Conservation (phyloP, 495 filamentous ascomycete genomes). For the Talaromyces wortmannii region DNA sequence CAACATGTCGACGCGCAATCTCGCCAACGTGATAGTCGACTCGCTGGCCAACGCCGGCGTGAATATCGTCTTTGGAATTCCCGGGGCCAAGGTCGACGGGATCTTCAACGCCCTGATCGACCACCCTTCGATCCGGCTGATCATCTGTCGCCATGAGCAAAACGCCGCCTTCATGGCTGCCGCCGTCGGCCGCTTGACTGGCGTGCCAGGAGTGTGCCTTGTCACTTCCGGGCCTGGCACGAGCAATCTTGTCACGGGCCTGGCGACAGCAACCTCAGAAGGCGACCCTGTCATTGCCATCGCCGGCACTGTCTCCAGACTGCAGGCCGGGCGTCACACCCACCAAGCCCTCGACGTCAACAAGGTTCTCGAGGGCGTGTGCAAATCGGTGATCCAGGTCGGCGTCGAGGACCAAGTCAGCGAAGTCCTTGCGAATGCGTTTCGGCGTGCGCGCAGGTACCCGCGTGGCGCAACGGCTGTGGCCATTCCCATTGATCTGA, state of each 20-base stretch:
- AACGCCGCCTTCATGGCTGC: conserved; percentile 62
- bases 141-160: conserved; percentile 56
- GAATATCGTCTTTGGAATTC: conserved; percentile 26
- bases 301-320: conserved; percentile 1
- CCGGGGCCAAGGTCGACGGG: conserved; percentile 4
- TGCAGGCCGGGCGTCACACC: conserved; percentile 3
- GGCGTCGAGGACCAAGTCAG: conserved; percentile 5
- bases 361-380: conserved; percentile 4
- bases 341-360: conserved; percentile 3
- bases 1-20: conserved; percentile 7
- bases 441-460: conserved; percentile 3
- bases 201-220: conserved; percentile 53
- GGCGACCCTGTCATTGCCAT: conserved; percentile 4
- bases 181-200: conserved; percentile 54
- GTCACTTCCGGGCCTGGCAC: conserved; percentile 59
- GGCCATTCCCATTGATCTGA: conserved; percentile 3
- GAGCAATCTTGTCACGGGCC: conserved; percentile 51
- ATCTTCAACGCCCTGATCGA: conserved; percentile 4
- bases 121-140: conserved; percentile 28
- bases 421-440: conserved; percentile 4
- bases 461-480: conserved; percentile 3
- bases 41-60: conserved; percentile 30
- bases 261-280: conserved; percentile 1
- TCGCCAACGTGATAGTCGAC: conserved; percentile 28
- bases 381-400: conserved; percentile 4